Base-by-base conservation (phyloP, 306 rosid genomes). In the Sesbania bispinosa region DNA sequence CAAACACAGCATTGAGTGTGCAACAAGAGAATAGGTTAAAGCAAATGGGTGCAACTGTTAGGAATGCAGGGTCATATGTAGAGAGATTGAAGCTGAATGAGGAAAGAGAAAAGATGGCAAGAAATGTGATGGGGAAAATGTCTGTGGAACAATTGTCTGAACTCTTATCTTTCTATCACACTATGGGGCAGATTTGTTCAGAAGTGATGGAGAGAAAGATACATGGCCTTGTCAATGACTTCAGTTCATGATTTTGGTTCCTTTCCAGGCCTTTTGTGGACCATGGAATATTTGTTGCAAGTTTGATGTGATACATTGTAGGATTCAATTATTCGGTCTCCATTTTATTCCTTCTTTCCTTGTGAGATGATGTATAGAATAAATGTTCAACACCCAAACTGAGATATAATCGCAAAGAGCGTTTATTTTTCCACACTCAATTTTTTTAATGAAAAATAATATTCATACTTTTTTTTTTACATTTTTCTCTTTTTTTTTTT, bases 31-130 rank as follows among this genome's bases (percentile, higher is more conserved):
- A 85, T 0, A 87, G 97, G 77, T 21, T 93, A 33, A 93, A 90
- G 88, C 96, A 90, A 77, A 88, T 93, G 96, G 98, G 98, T 2
- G 98, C 98, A 83, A 93, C 98, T 32, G 96, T 93, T 20, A 93
- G 97, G 74, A 90, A 90, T 81, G 88, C 81, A 32, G 87, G 93
- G 1, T 88, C 92, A 8, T 93, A 90, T 77, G 76, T 78, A 53
- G 86, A 78, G 80, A 85, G 73, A 71, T 5, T 90, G 83, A 86
- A 85, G 77, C 32, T 85, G 67, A 87, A 87, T 24, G 97, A 87
- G 75, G 84, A 82, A 62, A 88, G 88, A 72, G 94, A 87, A 15
- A 85, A 58, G 35, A 7, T 80, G 75, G 92, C 97, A 36, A 90
- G 88, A 62, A 84, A 71, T 4, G 92, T 86, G 78, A 88, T 88